A percentile compares a stretch with the other conserved stretches of the same genome.
Evolutionary conservation across 257 asterid genomes (phyloP).

Genomic region (Eustoma russellianum): DNA sequence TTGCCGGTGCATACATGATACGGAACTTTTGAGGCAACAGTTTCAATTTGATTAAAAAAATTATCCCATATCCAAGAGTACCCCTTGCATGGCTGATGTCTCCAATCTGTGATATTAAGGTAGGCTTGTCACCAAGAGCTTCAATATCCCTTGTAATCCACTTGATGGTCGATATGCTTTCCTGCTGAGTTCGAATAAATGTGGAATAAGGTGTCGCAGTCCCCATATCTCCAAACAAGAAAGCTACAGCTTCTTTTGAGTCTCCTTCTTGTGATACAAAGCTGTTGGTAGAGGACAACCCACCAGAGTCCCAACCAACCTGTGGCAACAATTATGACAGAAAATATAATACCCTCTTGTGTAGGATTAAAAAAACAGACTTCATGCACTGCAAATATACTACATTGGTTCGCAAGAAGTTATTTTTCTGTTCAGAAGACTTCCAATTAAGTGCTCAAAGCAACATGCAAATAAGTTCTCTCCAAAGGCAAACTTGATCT

Average conservation of each 20-base stretch:
- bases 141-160: conserved; percentile 79
- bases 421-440: no score
- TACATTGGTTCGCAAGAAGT: not conserved
- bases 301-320: conserved; percentile 83
- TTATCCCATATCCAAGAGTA: conserved; percentile 92
- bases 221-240: conserved; percentile 97
- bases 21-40: conserved; percentile 67
- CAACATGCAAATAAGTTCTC: no score
- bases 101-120: conserved; percentile 83
- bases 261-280: conserved; percentile 52
- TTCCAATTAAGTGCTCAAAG: no score
- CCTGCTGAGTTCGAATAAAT: conserved; percentile 61
- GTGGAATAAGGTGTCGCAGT: conserved; percentile 77
- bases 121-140: conserved; percentile 69
- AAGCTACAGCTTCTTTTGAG: conserved; percentile 57
- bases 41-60: conserved; percentile 73
- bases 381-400: no score
- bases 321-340: conserved; percentile 10
- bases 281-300: conserved; percentile 62
- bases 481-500: not conserved
- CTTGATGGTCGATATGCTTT: conserved; percentile 67
- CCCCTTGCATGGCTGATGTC: conserved; percentile 97
- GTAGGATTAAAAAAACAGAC: no score
- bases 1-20: conserved; percentile 93
- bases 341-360: no score